phyloP scores from a whole-genome alignment of 306 rosid genomes.

The Trichosanthes truncata region DNA sequence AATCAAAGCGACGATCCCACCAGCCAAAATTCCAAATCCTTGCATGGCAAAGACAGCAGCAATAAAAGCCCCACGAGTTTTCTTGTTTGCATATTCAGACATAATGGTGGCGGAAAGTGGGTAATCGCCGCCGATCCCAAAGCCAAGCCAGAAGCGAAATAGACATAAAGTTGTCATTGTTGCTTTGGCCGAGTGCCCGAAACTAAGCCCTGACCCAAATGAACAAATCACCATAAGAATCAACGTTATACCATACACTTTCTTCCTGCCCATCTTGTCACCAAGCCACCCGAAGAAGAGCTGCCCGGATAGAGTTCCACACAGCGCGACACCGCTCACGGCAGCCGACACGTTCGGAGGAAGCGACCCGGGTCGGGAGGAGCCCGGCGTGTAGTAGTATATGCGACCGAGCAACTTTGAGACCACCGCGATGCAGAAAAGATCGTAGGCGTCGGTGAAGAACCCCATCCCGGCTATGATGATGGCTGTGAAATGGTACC shows the following conservation, averaged over 20 bases:
- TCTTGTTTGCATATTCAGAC: slow-evolving; percentile 93
- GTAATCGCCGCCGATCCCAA: slow-evolving; percentile 92
- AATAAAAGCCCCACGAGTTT: slow-evolving; percentile 78
- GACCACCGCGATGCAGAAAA: slow-evolving; percentile 12
- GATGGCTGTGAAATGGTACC: slow-evolving; percentile 24
- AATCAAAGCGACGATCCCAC: slow-evolving; percentile 60
- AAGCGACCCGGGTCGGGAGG: slow-evolving; percentile 42
- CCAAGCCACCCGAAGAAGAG: slow-evolving; percentile 98
- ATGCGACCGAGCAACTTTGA: slow-evolving; percentile 15
- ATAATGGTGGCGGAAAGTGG: slow-evolving; percentile 91
- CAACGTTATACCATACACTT: slow-evolving; percentile 66
- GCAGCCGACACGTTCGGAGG: slow-evolving; percentile 65
- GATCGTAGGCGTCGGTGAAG: slow-evolving; percentile 21
- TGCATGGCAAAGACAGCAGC: slow-evolving; percentile 96
- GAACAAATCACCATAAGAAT: slow-evolving; percentile 67
- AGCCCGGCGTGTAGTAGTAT: background rate
- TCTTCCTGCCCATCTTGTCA: slow-evolving; percentile 74
- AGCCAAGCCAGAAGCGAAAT: slow-evolving; percentile 95
- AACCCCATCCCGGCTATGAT: slow-evolving; percentile 22
- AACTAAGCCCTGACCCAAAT: slow-evolving; percentile 60
- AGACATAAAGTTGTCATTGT: slow-evolving; percentile 65
- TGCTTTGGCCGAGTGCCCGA: slow-evolving; percentile 25
- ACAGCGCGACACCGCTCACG: slow-evolving; percentile 68
- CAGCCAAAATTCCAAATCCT: slow-evolving; percentile 74
- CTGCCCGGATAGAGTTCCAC: slow-evolving; percentile 71